Base-by-base conservation (phyloP, 768 basidiomycete species). In the Leccinum longicurvipes region DNA sequence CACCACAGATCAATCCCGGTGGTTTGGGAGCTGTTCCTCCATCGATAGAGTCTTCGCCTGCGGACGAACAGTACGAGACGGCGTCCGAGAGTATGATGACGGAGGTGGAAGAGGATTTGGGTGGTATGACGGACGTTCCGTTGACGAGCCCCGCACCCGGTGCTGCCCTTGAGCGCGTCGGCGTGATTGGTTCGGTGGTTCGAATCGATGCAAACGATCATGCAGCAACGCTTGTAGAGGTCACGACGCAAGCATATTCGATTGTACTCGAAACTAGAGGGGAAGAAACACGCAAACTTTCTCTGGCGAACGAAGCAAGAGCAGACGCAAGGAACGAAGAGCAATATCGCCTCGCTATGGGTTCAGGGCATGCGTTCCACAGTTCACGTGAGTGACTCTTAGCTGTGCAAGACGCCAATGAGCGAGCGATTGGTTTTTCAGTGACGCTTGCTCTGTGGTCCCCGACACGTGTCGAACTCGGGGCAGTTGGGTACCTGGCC, bases 401-500 rank as follows among this genome's bases (percentile, higher is more conserved):
- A 24, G 23, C 1, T 21, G 6, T 15, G 23, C 24, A 45, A 5
- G 5, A 41, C 12, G 39, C 12, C 14, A 14, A 24, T 23, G 24
- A 24, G 0, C 12, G 28, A 41, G 9, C 8, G 4, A 31, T 34
- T 59, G 27, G 29, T 19, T 50, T 24, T 51, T 9, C 24, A 86
- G 85, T 89, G 56, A 82, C 77, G 0, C 69, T 86, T 21, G 86
- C 90, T 7, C 71, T 91, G 6, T 93, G 90, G 90, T 77, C 74
- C 5, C 91, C 91, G 2, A 72, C 79, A 4, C 76, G 63, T 6
- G 80, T 92, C 0, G 67, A 77, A 12, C 71, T 91, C 3, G 91
- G 91, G 7, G 83, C 85, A 3, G 85, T 93, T 9, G 91, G 91
- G 3, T 93, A 87, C 66, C 72, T 91, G 24, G 76, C 75, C 31